phyloP scores from a whole-genome alignment of 2,329 filamentous ascomycete genomes.

The Erysiphe neolycopersici region DNA sequence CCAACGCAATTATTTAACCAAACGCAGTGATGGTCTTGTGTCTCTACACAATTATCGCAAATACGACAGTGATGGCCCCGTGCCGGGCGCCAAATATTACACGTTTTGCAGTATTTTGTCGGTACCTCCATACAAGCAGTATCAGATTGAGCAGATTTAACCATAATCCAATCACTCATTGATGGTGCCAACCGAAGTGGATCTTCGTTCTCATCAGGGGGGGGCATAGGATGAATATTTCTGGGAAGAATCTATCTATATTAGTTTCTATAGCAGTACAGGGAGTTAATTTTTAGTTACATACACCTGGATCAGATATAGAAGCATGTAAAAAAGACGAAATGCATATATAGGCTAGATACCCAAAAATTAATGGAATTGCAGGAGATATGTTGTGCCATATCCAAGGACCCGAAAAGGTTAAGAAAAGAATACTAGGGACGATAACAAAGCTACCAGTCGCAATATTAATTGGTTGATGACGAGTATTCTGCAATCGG shows the following conservation, averaged over 20 bases:
- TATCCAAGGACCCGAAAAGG: conserved; percentile 49
- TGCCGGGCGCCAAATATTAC: conserved; percentile 89
- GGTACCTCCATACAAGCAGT: conserved; percentile 92
- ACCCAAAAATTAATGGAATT: conserved; percentile 70
- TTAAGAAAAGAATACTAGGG: conserved; percentile 62
- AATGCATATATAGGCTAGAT: conserved; percentile 70
- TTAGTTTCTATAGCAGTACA: conserved; percentile 2
- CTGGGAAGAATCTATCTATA: conserved; percentile 60
- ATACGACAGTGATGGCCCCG: conserved; percentile 88
- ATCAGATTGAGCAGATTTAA: conserved; percentile 46
- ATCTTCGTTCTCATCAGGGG: conserved; percentile 46
- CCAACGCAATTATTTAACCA: conserved; percentile 98
- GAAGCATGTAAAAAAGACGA: conserved; percentile 91
- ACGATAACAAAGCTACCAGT: conserved; percentile 60
- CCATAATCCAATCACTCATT: conserved; percentile 81
- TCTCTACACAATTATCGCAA: conserved; percentile 93
- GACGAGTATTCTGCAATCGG: conserved; percentile 63
- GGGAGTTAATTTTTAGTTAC: conserved; percentile 15
- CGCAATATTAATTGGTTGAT: conserved; percentile 67
- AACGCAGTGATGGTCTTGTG: conserved; percentile 91
- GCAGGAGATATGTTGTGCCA: conserved; percentile 77
- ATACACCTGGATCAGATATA: conserved; percentile 71
- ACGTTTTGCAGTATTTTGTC: conserved; percentile 93
- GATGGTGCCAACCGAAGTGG: conserved; percentile 58
- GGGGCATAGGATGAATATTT: conserved; percentile 75